Evolutionary conservation across 495 filamentous ascomycete genomes (phyloP), one percentile per base, ranked within the genome.

Genomic region (Bathelium albidoporum): DNA sequence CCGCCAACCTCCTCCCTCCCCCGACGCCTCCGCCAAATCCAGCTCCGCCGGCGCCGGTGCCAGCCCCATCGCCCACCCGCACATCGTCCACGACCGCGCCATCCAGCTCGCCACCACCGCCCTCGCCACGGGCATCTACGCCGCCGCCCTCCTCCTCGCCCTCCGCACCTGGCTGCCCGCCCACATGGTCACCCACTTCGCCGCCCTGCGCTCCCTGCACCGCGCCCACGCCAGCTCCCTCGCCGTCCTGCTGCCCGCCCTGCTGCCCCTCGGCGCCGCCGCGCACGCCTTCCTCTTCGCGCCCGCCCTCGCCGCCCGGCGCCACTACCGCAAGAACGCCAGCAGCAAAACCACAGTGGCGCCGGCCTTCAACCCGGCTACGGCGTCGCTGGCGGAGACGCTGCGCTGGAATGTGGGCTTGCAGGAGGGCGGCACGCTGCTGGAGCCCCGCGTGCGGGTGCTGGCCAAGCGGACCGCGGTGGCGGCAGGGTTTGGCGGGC

Each of bases 241-340:
- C 5, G 74, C 77, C 3, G 62, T 66, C 18, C 71, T 87, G 1
- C 77, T 85, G 52, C 58, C 81, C 59, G 75, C 77, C 0, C 73
- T 90, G 41, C 69, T 88, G n/a, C 84, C 83, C 1, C 76, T 82
- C 28, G 91, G 91, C 10, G 78, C 81, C 64, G 87, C 89, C 1
- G 85, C 85, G 28, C 79, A 81, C 52, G 79, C 79, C 55, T 90
- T 95, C 72, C 81, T 96, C 62, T 92, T 95, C 70, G 85, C 84
- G 32, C 89, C 84, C 16, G 72, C 85, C 14, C 64, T 73, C 36
- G 70, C 67, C 28, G 68, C 72, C 16, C n/a, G n/a, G n/a, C n/a
- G n/a, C n/a, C n/a, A n/a, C n/a, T 39, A 63, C 7, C 49, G 68
- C 2, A 64, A 52, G 34, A 61, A 65, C 12, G 65, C 60, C 18